Evolutionary conservation across 768 basidiomycete genomes (phyloP).

Genomic region (Kwoniella botswanensis): DNA sequence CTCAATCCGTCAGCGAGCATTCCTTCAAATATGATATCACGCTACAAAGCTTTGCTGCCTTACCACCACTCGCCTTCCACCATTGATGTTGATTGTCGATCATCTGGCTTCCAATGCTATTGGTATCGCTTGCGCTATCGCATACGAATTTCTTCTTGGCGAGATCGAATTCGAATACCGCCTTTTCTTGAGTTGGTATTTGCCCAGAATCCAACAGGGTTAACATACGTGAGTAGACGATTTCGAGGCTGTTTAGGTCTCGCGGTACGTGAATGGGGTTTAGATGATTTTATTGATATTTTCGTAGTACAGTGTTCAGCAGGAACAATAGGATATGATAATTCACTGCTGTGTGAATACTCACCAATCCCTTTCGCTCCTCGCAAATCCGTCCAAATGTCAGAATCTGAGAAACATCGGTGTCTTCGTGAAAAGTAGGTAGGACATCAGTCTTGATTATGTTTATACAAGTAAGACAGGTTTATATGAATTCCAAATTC

Average conservation of each 20-base stretch:
- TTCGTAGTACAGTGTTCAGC: background rate
- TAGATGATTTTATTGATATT: background rate
- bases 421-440: background rate
- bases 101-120: background rate
- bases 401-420: background rate
- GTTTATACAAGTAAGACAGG: too few relatives aligned
- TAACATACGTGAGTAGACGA: background rate
- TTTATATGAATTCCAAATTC: background rate
- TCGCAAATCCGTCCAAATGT: background rate
- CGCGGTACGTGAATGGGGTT: background rate
- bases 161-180: background rate
- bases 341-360: background rate
- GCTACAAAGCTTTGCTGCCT: too few relatives aligned
- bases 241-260: background rate
- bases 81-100: background rate
- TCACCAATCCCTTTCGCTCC: background rate
- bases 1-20: too few relatives aligned
- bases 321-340: too few relatives aligned
- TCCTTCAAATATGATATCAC: too few relatives aligned
- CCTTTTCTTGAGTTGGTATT: background rate
- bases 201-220: background rate
- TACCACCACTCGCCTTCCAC: background rate
- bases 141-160: background rate
- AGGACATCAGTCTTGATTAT: background rate
- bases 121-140: background rate